Percentiles rank a stretch among this genome's conserved stretches.
Conservation (phyloP, 345 rosid species). For the Bretschneidera sinensis region DNA sequence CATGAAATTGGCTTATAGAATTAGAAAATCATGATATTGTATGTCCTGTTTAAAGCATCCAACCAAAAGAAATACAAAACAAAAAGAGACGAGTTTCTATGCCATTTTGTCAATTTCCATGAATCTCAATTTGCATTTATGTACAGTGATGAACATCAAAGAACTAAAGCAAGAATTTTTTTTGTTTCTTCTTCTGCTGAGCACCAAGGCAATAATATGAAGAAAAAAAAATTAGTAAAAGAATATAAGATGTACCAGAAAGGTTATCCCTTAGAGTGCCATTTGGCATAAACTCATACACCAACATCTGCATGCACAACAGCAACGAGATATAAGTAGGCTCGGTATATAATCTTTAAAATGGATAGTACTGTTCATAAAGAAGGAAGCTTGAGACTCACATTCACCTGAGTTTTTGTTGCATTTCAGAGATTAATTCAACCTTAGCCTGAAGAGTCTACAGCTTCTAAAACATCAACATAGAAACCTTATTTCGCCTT, state of each 20-base stretch:
- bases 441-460: no score
- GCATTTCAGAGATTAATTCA: no score
- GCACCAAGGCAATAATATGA: neutral
- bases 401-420: no score
- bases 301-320: constrained; percentile 63
- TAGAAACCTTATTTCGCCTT: no score
- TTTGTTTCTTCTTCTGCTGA: neutral
- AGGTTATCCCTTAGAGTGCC: constrained; percentile 88
- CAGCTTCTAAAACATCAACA: no score
- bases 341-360: neutral
- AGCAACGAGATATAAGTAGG: neutral
- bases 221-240: neutral
- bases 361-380: neutral
- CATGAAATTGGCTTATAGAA: constrained; percentile 7
- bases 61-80: no score
- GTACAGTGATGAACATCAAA: neutral
- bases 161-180: neutral
- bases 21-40: neutral
- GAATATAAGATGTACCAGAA: constrained; percentile 48
- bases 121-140: neutral
- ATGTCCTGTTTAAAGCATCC: no score
- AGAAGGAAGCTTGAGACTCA: no score
- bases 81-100: neutral
- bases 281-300: constrained; percentile 85
- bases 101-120: neutral